Evolutionary conservation across 208 protist genomes (phyloP), one percentile per base, ranked within the genome.

Genomic region (Entamoeba moshkovskii): DNA sequence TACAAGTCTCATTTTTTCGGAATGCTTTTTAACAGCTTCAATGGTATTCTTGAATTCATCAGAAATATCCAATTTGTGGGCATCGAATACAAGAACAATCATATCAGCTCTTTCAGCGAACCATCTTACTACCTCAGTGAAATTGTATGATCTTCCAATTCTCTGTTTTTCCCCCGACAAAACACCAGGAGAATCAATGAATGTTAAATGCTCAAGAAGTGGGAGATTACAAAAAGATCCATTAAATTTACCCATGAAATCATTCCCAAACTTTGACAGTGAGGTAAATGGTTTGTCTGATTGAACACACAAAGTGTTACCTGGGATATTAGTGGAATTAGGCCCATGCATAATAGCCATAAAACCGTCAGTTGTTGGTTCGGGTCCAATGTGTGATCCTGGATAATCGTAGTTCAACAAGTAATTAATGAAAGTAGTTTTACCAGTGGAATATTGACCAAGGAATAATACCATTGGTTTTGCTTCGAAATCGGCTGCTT

Each of bases 171-270:
- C 96, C 46, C 97, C 97, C 48, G 95, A 96, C 0, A 99, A 96
- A 18, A 99, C 97, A 94, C 98, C 98, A 0, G 98, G 98, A 15
- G 98, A 98, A 96, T 99, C 98, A 48, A 99, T 97, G 73, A 99
- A 93, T 33, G 96, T 98, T 66, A 99, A 94, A 73, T 97, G 97
- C 46, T 97, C 94, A 11, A 99, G 96, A 73, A 99, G 96, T 13
- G 97, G 97, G 93, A 98, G 96, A 25, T 96, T 95, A 3, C 92
- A 94, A 66, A 97, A 94, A 11, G 97, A 66, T 47, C 97, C 97
- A 49, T 97, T 94, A 94, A 99, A 98, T 93, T 96, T 96, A 93
- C 97, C 97, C 2, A 96, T 95, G 95, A 98, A 98, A 1, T 94
- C 91, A 93, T 97, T 93, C 16, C 45, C 66, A 92, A 94, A 96